These are phyloP conservation scores for Globisporangium spiculum DNA, from an alignment of 352 stramenopile species.

Conservation along the genomic window DNA sequence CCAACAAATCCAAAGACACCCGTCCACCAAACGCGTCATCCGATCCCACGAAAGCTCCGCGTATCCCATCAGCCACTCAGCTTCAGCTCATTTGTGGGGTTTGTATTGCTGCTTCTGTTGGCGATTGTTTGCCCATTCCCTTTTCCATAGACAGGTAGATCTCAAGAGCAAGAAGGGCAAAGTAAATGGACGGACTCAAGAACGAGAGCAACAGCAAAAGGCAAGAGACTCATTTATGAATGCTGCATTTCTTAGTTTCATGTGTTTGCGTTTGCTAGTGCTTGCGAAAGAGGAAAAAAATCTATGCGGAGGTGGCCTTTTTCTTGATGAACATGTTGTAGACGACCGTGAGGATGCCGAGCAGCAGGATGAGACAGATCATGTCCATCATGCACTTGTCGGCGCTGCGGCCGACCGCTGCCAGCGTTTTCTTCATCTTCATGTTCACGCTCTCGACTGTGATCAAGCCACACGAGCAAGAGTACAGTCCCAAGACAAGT, in stretches of 20 bases:
- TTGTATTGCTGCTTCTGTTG: not conserved
- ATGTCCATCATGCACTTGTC: slow-evolving; percentile 91
- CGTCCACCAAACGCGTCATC: not conserved
- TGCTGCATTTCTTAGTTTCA: not conserved
- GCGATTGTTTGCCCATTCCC: not conserved
- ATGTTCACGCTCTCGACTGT: slow-evolving; percentile 80
- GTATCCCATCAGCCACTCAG: not conserved
- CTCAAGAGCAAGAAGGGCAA: not conserved
- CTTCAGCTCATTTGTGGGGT: not conserved
- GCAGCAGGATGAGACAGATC: slow-evolving; percentile 85
- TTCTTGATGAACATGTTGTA: slow-evolving; percentile 91
- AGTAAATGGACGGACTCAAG: not conserved
- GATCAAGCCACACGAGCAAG: not conserved
- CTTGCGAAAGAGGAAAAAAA: not conserved
- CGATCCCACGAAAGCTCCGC: not conserved
- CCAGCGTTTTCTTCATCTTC: slow-evolving; percentile 85
- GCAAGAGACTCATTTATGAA: not conserved
- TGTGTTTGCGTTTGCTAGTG: not conserved
- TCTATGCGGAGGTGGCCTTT: slow-evolving; percentile 7
- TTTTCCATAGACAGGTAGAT: not conserved
- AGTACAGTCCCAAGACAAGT: not conserved
- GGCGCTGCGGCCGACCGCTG: slow-evolving; percentile 61
- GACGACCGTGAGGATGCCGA: slow-evolving; percentile 77
- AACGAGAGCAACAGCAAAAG: not conserved
- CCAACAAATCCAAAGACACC: not conserved